phyloP scores from a whole-genome alignment of 108 stramenopile genomes.

The Skeletonema grethae region DNA sequence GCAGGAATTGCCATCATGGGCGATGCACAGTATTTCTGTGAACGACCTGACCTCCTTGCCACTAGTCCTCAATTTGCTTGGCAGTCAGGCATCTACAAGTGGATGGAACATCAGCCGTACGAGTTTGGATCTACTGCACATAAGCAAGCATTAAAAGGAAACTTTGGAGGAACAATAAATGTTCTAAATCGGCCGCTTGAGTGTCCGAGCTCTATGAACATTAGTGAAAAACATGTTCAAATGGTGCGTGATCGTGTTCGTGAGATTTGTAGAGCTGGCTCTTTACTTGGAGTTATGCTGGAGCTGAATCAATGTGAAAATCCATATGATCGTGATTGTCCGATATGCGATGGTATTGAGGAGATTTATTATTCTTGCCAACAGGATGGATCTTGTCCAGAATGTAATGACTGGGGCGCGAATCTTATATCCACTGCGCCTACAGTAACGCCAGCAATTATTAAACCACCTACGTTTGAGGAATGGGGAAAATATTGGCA shows the following conservation, averaged over 20 bases:
- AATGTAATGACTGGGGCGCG: conserved; percentile 27
- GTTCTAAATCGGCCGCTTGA: conserved; percentile 41
- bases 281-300: conserved; percentile 33
- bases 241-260: conserved; percentile 34
- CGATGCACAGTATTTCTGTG: conserved; percentile 23
- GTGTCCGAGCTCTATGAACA: conserved; percentile 37
- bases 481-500: conserved; percentile 14
- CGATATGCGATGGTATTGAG: conserved; percentile 39
- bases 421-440: conserved; percentile 36
- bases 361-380: conserved; percentile 36
- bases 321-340: conserved; percentile 25
- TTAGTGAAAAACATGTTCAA: conserved; percentile 28
- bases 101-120: conserved; percentile 48
- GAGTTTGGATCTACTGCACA: conserved; percentile 46
- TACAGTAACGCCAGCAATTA: conserved; percentile 33
- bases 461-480: conserved; percentile 33
- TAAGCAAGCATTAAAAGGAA: conserved; percentile 39
- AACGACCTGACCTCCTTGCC: conserved; percentile 44
- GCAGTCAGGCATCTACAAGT: conserved; percentile 42
- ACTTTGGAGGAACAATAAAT: conserved; percentile 46
- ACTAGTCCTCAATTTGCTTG: conserved; percentile 38
- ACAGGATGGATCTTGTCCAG: conserved; percentile 38
- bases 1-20: conserved; percentile 34
- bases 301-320: conserved; percentile 43
- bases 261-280: conserved; percentile 37